Conservation (phyloP, 2,329 filamentous ascomycete genomes). For the Epichloe sibirici region DNA sequence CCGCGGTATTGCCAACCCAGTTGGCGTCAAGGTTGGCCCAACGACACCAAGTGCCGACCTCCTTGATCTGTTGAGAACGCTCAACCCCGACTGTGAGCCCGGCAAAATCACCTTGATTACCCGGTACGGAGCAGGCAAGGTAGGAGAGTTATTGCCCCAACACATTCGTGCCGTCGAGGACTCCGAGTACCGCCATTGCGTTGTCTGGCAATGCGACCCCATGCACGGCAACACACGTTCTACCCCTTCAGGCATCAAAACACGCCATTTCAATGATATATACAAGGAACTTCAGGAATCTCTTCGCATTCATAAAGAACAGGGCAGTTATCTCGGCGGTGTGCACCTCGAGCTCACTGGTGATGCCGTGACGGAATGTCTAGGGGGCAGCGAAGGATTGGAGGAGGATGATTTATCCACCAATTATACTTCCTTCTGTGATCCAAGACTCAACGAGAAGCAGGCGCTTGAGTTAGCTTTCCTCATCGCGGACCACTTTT, state of each 20-base stretch:
- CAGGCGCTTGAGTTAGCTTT: conserved; percentile 94
- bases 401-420: conserved; percentile 78
- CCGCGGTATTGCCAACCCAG: conserved; percentile 87
- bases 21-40: conserved; percentile 92
- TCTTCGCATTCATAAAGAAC: conserved; percentile 69
- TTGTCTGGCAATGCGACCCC: conserved; percentile 97
- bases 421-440: conserved; percentile 94
- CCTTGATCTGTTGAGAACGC: conserved; percentile 63
- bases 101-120: conserved; percentile 96
- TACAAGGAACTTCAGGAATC: conserved; percentile 77
- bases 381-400: conserved; percentile 77
- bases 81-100: conserved; percentile 71
- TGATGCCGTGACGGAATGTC: conserved; percentile 91
- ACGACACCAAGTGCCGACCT: conserved; percentile 69
- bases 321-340: conserved; percentile 79
- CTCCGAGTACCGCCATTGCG: conserved; percentile 52
- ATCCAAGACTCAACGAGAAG: conserved; percentile 92
- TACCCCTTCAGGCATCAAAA: conserved; percentile 75
- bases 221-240: conserved; percentile 81
- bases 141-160: conserved; percentile 60
- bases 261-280: conserved; percentile 80
- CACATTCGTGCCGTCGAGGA: conserved; percentile 84
- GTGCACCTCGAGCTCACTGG: conserved; percentile 93
- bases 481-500: conserved; percentile 72
- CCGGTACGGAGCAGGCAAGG: conserved; percentile 73